These are phyloP conservation scores for Setomelanomma holmii DNA, from an alignment of 2,329 filamentous ascomycete species.

Conservation along the genomic window DNA sequence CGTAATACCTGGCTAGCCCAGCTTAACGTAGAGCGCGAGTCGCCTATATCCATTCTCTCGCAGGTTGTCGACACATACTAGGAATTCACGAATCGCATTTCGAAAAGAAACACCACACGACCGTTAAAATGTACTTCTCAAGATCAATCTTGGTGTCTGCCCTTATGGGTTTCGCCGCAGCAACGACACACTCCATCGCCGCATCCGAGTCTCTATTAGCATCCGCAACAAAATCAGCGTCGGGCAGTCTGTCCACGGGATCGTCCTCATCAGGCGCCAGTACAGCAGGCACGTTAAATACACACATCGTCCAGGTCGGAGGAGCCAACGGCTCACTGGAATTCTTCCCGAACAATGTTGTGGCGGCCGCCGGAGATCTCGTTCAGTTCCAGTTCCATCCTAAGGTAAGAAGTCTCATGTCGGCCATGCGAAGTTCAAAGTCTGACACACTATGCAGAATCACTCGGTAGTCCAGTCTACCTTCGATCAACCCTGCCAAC, in stretches of 20 bases:
- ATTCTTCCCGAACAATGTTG: conserved; percentile 72
- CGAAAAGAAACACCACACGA: conserved; percentile 20
- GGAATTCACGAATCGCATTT: conserved; percentile 35
- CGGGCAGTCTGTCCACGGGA: conserved; percentile 12
- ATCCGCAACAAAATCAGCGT: conserved; percentile 10
- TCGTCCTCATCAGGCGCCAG: no score
- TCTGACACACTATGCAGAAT: conserved; percentile 56
- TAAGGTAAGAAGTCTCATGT: conserved; percentile 39
- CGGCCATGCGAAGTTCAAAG: background rate
- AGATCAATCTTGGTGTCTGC: conserved; percentile 39
- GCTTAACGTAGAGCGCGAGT: conserved; percentile 47
- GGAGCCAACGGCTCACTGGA: conserved; percentile 61
- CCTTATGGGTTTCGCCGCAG: conserved; percentile 38
- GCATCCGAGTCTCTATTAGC: conserved; percentile 27
- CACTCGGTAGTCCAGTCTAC: conserved; percentile 81
- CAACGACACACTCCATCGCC: conserved; percentile 26
- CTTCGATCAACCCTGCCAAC: conserved; percentile 74
- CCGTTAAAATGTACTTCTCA: conserved; percentile 44
- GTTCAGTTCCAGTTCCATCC: conserved; percentile 63
- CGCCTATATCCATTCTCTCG: conserved; percentile 40
- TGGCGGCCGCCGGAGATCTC: conserved; percentile 65
- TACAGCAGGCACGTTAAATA: conserved; percentile 35
- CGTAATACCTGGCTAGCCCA: conserved; percentile 50
- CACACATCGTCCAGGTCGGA: conserved; percentile 70
- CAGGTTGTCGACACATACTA: conserved; percentile 25